Conservation (phyloP, 2,329 filamentous ascomycete species). For the Nothophoma quercina region DNA sequence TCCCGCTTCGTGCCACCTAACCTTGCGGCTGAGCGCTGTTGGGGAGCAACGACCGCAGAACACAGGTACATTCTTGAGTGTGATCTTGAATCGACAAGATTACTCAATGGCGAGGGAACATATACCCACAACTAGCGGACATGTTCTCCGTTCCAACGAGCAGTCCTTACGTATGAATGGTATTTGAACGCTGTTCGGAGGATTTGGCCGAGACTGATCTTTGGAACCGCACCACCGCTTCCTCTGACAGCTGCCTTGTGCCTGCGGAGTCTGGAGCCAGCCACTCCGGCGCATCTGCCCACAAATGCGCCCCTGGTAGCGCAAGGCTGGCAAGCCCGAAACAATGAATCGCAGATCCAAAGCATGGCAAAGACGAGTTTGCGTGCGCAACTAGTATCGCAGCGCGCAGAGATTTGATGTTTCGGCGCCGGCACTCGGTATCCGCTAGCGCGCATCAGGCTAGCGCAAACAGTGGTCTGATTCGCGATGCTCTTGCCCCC, state of each 20-base stretch:
- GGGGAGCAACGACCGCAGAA: background rate
- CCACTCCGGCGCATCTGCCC: conserved; percentile 9
- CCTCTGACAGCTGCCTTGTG: conserved; percentile 11
- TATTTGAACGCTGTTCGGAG: background rate
- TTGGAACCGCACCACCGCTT: background rate
- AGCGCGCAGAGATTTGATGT: conserved; percentile 1
- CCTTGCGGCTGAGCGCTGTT: conserved; percentile 2
- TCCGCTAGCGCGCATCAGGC: background rate
- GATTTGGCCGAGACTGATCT: conserved; percentile 10
- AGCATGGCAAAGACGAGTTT: conserved; percentile 7
- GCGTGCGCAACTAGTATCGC: conserved; percentile 1
- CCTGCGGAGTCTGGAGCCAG: conserved; percentile 6
- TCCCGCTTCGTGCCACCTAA: background rate
- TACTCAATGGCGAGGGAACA: background rate
- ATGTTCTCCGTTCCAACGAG: background rate
- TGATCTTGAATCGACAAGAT: background rate
- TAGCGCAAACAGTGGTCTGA: conserved; percentile 11
- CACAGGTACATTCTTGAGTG: background rate
- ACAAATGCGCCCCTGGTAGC: background rate
- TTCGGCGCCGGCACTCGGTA: conserved; percentile 1
- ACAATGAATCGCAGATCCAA: background rate
- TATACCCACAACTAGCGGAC: background rate
- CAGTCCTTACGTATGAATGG: background rate
- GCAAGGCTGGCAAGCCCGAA: conserved; percentile 2
- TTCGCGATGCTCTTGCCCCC: background rate